Conservation (phyloP, 2,329 filamentous ascomycete genomes). For the Tolypocladium ophioglossoides region DNA sequence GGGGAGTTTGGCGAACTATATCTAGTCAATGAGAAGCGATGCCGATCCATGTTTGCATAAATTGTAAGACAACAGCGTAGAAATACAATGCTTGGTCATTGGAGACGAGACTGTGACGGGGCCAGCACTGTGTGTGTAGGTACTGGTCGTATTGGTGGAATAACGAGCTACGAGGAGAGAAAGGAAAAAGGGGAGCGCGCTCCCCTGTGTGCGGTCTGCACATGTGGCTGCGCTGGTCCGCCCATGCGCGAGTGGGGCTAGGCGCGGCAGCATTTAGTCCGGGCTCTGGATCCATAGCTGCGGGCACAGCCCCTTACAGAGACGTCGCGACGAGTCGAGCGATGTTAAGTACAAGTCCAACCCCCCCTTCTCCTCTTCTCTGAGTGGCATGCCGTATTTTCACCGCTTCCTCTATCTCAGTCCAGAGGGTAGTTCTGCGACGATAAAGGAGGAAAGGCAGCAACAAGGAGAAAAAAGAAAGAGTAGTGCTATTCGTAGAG, state of each 20-base stretch:
- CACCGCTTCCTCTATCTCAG: background rate
- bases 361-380: background rate
- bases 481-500: no score
- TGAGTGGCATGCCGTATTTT: background rate
- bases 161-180: no score
- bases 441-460: background rate
- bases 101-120: no score
- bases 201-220: no score
- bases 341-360: constrained; percentile 3
- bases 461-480: background rate
- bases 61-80: background rate
- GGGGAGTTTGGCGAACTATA: background rate
- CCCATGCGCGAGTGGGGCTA: no score
- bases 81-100: background rate
- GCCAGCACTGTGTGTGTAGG: no score
- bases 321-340: constrained; percentile 6
- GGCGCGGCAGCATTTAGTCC: no score
- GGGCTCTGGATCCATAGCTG: no score
- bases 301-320: no score
- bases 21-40: background rate
- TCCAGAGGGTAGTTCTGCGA: background rate
- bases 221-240: no score
- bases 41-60: background rate
- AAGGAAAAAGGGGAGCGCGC: no score
- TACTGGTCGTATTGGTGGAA: no score